phyloP scores from a whole-genome alignment of 495 filamentous ascomycete species.

The Terfezia boudieri region DNA sequence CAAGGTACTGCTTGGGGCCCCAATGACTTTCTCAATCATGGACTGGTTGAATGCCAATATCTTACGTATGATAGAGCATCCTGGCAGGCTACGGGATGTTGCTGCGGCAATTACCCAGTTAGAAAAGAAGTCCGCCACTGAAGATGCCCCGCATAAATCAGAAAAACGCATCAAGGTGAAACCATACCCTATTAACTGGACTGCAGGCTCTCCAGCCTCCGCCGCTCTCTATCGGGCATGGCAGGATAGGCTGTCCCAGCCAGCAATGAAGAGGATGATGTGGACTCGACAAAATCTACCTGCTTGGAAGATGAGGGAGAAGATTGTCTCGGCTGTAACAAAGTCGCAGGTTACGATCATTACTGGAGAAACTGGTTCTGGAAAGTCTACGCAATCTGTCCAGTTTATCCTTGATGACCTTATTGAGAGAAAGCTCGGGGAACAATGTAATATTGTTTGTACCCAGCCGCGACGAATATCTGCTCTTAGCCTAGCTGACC shows the following conservation, averaged over 20 bases:
- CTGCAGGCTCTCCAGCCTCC: background rate
- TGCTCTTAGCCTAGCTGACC: constrained; percentile 76
- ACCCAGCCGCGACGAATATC: constrained; percentile 92
- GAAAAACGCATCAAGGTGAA: background rate
- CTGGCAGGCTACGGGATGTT: constrained; percentile 63
- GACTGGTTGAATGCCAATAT: constrained; percentile 78
- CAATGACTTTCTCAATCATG: constrained; percentile 70
- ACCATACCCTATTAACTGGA: background rate
- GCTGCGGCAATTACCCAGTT: constrained; percentile 28
- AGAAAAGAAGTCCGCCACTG: constrained; percentile 17
- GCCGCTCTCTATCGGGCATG: background rate
- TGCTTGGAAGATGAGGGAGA: constrained; percentile 63
- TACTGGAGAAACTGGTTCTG: constrained; percentile 86
- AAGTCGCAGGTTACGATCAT: constrained; percentile 78
- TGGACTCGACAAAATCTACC: constrained; percentile 47
- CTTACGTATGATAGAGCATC: constrained; percentile 50
- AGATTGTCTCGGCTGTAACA: constrained; percentile 49
- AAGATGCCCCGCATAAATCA: background rate
- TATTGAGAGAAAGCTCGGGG: constrained; percentile 51
- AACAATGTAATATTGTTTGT: constrained; percentile 73
- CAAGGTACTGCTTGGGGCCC: constrained; percentile 44
- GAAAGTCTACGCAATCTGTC: constrained; percentile 91
- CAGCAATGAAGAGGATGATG: constrained; percentile 37
- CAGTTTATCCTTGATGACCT: constrained; percentile 91
- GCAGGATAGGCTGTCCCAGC: background rate